Base-by-base conservation (phyloP, 1,139 yeast species). In the Casaregolazyma lundiana region DNA sequence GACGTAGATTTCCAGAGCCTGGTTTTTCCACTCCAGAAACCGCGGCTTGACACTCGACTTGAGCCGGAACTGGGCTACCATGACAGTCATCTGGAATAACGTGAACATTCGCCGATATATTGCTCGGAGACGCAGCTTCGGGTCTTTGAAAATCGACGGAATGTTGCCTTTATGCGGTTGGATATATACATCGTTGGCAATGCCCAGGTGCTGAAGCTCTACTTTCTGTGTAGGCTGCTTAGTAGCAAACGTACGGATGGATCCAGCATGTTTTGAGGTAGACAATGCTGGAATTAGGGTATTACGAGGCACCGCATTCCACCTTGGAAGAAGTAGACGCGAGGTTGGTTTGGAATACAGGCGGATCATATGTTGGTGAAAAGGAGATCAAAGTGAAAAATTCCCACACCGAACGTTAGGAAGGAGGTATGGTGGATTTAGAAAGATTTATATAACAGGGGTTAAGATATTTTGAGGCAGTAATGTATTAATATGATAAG, bases 21-120 rank as follows among this genome's bases (percentile, higher is more conserved):
- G 75, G 62, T 84, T 84, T 61, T 81, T 82, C 90, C 90, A 84
- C 50, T 78, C 73, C 41, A 79, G 67, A 62, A 82, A 81, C 41
- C 79, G 71, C 19, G 89, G 86, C 59, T 75, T 79, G 55, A 78
- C 68, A 32, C 81, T 81, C 45, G 84, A 78, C 53, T 78, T 80
- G 57, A 77, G 73, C 53, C 84, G 77, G 60, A 80, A 79, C 55
- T 79, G 72, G 35, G 79, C 84, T 13, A 83, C 78, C 64, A 60
- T 59, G 43, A 77, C 73, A 35, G 86, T 81, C 62, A 81, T 81
- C 57, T 80, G 71, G 22, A 82, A 82, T 46, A 78, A 69, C 3
- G 74, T 67, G 45, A 78, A 78, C 29, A 77, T 58, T 50, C 82
- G 69, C 62, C 80, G 73, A 50, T 73, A 61, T 8, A 76, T 51